Evolutionary conservation across 2,329 filamentous ascomycete species (phyloP).

Genomic region (Arthrobotrys musiformis): DNA sequence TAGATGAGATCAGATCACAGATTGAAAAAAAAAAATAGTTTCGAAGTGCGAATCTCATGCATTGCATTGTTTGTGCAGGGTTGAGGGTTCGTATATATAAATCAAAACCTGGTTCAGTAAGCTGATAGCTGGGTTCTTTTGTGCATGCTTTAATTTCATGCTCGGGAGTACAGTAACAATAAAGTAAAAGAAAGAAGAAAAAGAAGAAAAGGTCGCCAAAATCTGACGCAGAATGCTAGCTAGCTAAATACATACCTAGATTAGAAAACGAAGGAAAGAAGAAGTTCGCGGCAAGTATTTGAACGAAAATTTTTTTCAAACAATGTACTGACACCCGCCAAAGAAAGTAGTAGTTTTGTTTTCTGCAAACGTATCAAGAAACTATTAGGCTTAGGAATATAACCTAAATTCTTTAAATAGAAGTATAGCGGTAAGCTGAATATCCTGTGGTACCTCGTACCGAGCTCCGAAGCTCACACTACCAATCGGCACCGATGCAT

Average conservation of each 20-base stretch:
- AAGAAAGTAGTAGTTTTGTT: background rate
- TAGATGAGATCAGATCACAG: background rate
- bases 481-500: constrained; percentile 5
- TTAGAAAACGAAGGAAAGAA: constrained; percentile 4
- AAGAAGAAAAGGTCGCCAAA: background rate
- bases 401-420: constrained; percentile 1
- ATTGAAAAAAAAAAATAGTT: background rate
- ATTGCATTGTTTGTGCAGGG: background rate
- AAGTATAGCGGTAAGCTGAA: constrained; percentile 17
- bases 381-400: constrained; percentile 13
- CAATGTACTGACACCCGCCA: background rate
- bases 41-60: background rate
- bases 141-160: constrained; percentile 6
- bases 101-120: constrained; percentile 19
- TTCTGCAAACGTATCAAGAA: constrained; percentile 22
- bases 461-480: constrained; percentile 25
- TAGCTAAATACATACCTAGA: background rate
- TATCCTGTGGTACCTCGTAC: background rate
- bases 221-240: background rate
- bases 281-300: constrained; percentile 7
- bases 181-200: no score
- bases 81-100: background rate
- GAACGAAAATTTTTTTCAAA: background rate
- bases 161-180: no score
- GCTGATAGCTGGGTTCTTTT: constrained; percentile 12